Evolutionary conservation across 805 yeast genomes (phyloP).

Genomic region (Nadsonia fulvescens): DNA sequence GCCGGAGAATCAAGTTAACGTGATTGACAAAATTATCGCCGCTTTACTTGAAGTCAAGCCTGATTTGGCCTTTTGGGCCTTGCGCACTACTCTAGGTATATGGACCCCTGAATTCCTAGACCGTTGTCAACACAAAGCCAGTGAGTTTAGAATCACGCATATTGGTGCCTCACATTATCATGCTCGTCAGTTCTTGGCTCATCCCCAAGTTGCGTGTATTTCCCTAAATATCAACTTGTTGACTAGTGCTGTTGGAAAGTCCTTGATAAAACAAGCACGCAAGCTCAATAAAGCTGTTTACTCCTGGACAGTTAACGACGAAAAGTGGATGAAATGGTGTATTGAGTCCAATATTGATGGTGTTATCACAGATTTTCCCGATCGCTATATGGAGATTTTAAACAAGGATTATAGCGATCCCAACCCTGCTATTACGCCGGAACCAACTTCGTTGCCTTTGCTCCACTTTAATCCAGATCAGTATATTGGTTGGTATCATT

Average conservation of each 20-base stretch:
- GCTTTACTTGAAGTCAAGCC: constrained; percentile 21
- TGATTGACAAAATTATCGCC: constrained; percentile 23
- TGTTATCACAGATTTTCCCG: constrained; percentile 27
- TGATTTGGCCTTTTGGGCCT: constrained; percentile 28
- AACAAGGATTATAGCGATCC: too few species aligned
- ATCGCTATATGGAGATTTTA: too few species aligned
- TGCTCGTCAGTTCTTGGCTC: constrained; percentile 20
- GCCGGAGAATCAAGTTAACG: constrained; percentile 26
- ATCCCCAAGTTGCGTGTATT: constrained; percentile 38
- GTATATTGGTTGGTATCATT: too few species aligned
- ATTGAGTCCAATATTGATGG: constrained; percentile 21
- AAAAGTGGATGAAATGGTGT: constrained; percentile 22
- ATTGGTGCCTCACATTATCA: constrained; percentile 22
- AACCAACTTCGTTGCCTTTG: too few species aligned
- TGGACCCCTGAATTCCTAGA: constrained; percentile 32
- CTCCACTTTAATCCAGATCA: too few species aligned
- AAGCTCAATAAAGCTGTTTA: constrained; percentile 26
- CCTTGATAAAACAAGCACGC: too few species aligned
- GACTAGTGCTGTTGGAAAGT: too few species aligned
- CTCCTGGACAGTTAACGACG: constrained; percentile 35
- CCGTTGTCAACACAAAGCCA: constrained; percentile 23
- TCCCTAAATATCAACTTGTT: too few species aligned
- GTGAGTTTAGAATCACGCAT: constrained; percentile 19
- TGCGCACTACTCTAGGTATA: constrained; percentile 30
- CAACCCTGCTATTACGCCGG: too few species aligned